These are phyloP conservation scores for Didymella pomorum DNA, from an alignment of 2,329 filamentous ascomycete genomes.

Conservation along the genomic window DNA sequence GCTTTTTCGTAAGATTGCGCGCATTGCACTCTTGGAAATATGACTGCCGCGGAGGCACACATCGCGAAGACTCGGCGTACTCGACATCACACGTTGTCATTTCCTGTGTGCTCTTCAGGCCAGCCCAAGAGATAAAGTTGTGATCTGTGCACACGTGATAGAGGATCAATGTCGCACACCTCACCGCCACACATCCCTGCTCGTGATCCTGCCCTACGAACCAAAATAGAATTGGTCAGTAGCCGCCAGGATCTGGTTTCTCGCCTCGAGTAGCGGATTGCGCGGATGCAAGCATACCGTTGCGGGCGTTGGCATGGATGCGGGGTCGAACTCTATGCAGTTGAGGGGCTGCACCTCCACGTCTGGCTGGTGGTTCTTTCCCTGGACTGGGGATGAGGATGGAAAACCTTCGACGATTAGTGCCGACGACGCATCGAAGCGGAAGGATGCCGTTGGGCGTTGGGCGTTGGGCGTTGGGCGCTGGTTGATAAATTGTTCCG, in stretches of 20 bases:
- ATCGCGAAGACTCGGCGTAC: not conserved
- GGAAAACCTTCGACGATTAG: slow-evolving; percentile 2
- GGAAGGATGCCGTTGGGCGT: not conserved
- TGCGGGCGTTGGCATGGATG: slow-evolving; percentile 8
- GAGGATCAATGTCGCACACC: slow-evolving; percentile 1
- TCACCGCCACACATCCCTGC: slow-evolving; percentile 12
- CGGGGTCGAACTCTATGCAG: not conserved
- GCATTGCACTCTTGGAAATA: not conserved
- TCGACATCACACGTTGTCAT: not conserved
- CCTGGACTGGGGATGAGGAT: not conserved
- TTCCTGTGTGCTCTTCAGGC: not conserved
- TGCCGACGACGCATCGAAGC: not conserved
- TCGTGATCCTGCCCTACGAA: not conserved
- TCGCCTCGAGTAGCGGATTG: not conserved
- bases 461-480: not conserved
- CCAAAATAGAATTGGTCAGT: slow-evolving; percentile 10
- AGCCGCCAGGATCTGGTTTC: slow-evolving; percentile 7
- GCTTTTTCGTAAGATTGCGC: not conserved
- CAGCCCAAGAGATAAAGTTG: not conserved
- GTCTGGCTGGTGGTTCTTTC: not conserved
- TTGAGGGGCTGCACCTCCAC: slow-evolving; percentile 1
- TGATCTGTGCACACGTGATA: slow-evolving; percentile 10
- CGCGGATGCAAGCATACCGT: slow-evolving; percentile 20
- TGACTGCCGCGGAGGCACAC: not conserved
- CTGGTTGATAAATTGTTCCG: not conserved